A percentile compares a stretch with the other conserved stretches of the same genome.
These are phyloP conservation scores for Cladophialophora exuberans DNA, from an alignment of 2,329 filamentous ascomycete species.

Conservation along the genomic window DNA sequence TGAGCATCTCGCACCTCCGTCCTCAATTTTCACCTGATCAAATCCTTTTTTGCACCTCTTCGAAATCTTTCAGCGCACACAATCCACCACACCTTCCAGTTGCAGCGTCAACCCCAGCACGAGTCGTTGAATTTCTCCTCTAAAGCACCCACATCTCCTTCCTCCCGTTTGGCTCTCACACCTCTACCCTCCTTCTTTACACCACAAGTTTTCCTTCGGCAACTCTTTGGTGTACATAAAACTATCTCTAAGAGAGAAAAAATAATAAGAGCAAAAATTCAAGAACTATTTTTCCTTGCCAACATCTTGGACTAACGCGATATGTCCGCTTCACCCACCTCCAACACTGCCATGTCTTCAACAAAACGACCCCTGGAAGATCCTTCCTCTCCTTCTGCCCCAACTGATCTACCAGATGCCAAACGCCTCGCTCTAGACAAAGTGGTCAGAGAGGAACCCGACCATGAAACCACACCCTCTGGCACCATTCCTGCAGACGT, in stretches of 20 bases:
- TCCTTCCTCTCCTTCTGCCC: constrained; percentile 88
- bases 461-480: constrained; percentile 39
- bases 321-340: constrained; percentile 69
- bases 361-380: constrained; percentile 94
- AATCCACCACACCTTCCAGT: constrained; percentile 19
- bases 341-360: constrained; percentile 50
- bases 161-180: constrained; percentile 25
- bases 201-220: constrained; percentile 94
- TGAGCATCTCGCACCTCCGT: constrained; percentile 20
- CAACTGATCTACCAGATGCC: constrained; percentile 91
- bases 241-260: constrained; percentile 55
- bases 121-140: constrained; percentile 18
- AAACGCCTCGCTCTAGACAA: constrained; percentile 97
- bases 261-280: constrained; percentile 55
- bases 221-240: constrained; percentile 80
- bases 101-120: constrained; percentile 28
- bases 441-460: constrained; percentile 68
- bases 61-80: constrained; percentile 26
- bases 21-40: constrained; percentile 17
- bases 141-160: constrained; percentile 40
- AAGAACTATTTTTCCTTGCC: constrained; percentile 44
- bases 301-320: constrained; percentile 45
- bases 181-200: constrained; percentile 46
- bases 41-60: constrained; percentile 27
- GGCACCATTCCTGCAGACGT: constrained; percentile 39